Base-by-base conservation (phyloP, 2,329 filamentous ascomycete genomes). In the Botrytis aclada region DNA sequence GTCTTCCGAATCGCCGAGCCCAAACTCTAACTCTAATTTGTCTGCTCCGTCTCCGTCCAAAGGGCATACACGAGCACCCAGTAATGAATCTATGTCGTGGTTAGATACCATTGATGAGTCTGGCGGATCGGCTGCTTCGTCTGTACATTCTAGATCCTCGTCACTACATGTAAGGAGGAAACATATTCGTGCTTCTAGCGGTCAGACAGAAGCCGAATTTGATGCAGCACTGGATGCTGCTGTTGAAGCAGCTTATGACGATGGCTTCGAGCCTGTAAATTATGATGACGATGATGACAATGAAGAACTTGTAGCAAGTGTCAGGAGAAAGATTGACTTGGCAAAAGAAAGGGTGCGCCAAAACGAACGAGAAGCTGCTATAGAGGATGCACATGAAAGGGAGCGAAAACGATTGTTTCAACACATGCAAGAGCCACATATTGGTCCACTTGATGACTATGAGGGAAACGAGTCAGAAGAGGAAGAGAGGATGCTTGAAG, bases 61-160 rank as follows among this genome's bases (percentile, higher is more conserved):
- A 78, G 80, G 84, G 16, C 88, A 89, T 76, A 81, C 82, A 34
- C 83, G 89, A 74, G 90, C 88, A 37, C 86, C 88, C 18, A 95
- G 93, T 79, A 90, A 92, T 74, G 93, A 94, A 80, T 93, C 93
- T 7, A 94, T 92, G 70, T 97, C 94, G 0, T 97, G 95, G 95
- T 83, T 97, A n/a, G 93, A 97, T 80, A 95, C 94, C 1, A 96
- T 97, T 72, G 93, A 97, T 80, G 95, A 97, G 78, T 97, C 94
- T 34, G 93, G 91, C 51, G 92, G 89, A 29, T 97, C 95, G 0
- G 90, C 90, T 5, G 86, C 88, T 4, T 93, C 93, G 2, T 97
- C 95, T 0, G 86, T 94, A 2, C 93, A 94, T 80, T 97, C 95
- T 0, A 87, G 93, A 66, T 90, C 91, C 6, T 95, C 93, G 0